Conservation (phyloP, 2,329 filamentous ascomycete species). For the Trichothecium sympodiale region DNA sequence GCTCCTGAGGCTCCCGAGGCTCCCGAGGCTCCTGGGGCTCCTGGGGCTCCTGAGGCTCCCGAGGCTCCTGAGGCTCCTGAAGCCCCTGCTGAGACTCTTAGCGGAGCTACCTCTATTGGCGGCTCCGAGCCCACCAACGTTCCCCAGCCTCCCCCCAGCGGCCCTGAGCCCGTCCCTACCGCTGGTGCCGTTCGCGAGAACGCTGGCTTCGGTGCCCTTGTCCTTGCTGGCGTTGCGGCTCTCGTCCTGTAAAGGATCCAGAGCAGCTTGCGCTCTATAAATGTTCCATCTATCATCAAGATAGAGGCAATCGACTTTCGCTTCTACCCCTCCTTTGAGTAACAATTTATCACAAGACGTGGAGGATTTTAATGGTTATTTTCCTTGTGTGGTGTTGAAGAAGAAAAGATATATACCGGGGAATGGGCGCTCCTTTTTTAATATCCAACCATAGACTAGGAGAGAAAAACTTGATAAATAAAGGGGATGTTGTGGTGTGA, state of each 20-base stretch:
- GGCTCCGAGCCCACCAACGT: slow-evolving; percentile 12
- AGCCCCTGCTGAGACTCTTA: slow-evolving; percentile 3
- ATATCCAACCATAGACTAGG: no score
- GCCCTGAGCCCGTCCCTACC: slow-evolving; percentile 14
- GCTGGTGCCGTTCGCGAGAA: slow-evolving; percentile 25
- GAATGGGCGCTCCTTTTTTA: no score
- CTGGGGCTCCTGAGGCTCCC: slow-evolving; percentile 2
- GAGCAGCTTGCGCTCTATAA: no score
- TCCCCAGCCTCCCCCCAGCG: slow-evolving; percentile 4
- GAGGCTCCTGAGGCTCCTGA: slow-evolving; percentile 1
- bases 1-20: background rate
- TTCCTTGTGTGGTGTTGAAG: no score
- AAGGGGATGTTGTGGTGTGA: no score
- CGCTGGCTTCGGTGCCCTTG: slow-evolving; percentile 23
- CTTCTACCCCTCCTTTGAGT: no score
- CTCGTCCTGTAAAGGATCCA: slow-evolving; percentile 19
- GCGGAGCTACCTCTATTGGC: slow-evolving; percentile 2
- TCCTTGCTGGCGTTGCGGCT: slow-evolving; percentile 26
- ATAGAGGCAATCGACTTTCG: no score
- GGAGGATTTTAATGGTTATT: no score
- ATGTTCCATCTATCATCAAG: no score
- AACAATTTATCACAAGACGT: no score
- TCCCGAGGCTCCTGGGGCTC: background rate
- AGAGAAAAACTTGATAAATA: no score
- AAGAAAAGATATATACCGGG: no score